These are phyloP conservation scores for Handroanthus guayacan DNA, from an alignment of 257 asterid species.

Conservation along the genomic window DNA sequence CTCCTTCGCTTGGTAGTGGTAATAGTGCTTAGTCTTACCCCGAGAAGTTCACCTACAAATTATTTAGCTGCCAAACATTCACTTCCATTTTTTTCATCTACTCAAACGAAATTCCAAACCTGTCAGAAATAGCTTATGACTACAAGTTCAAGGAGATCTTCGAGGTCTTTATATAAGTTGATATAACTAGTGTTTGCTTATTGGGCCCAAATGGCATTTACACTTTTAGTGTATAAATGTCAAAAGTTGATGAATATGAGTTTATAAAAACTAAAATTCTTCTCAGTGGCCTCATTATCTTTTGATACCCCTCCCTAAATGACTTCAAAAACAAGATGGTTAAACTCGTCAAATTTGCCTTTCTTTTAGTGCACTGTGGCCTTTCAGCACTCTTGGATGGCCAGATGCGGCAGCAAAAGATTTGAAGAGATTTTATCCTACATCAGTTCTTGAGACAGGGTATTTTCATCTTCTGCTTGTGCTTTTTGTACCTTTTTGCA, in stretches of 20 bases:
- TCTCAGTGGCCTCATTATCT: conserved; percentile 1
- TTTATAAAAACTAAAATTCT: conserved; percentile 4
- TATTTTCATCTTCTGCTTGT: conserved; percentile 41
- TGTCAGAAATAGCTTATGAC: too few species aligned
- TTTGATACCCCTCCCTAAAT: conserved; percentile 8
- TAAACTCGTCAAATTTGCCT: conserved; percentile 39
- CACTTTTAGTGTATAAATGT: neutral
- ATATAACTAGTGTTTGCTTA: too few species aligned
- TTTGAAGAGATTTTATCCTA: conserved; percentile 83
- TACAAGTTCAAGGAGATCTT: too few species aligned
- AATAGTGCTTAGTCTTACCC: too few species aligned
- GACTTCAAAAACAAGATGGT: conserved; percentile 26
- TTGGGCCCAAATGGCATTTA: too few species aligned
- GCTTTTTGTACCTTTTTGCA: conserved; percentile 18
- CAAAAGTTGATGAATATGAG: conserved; percentile 3
- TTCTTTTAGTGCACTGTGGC: conserved; percentile 85
- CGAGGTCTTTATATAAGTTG: too few species aligned
- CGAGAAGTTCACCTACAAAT: too few species aligned
- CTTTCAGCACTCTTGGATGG: conserved; percentile 99
- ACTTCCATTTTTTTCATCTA: too few species aligned
- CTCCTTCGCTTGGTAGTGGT: too few species aligned
- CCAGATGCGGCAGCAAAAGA: conserved; percentile 88
- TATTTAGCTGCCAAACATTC: too few species aligned
- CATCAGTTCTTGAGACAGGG: conserved; percentile 98
- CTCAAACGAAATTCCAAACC: too few species aligned